Evolutionary conservation across 1,139 yeast genomes (phyloP), one percentile per base, ranked within the genome.

Genomic region (Cylindricascospora bacillispora): DNA sequence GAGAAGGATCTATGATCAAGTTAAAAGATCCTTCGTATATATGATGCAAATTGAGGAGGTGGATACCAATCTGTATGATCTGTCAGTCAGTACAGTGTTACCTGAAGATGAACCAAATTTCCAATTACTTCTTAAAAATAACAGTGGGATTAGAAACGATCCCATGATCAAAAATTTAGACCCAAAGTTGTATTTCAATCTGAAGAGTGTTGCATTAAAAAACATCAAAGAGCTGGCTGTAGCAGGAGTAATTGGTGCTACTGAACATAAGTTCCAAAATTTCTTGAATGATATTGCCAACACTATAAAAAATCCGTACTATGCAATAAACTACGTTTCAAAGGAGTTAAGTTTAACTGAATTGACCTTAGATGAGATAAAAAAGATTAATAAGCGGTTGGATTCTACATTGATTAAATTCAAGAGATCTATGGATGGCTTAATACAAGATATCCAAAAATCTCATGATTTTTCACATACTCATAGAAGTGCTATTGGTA

Each of bases 291-390:
- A 80, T 38, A 78, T 89, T 37, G 94, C 94, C 0, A 59, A 68
- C 31, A 95, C 92, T 41, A 83, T 89, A 43, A 74, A 76, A 46
- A 73, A 82, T 24, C 85, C 85, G 45, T 75, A 76, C 40, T 69
- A 73, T 33, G 79, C 80, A 38, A 66, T 93, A 36, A 54, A 67
- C 11, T 62, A 68, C 22, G 63, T 93, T 16, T 63, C 65, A 31
- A 63, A 68, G 22, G 93, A 83, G 45, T 57, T 81, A 35, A 63
- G 62, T 13, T 61, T 71, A 15, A 75, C 86, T 2, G 55, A 63
- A 22, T 70, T 66, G 25, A 77, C 93, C 0, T 52, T 79, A 33
- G 57, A 61, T 4, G 29, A 32, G 25, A 20, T 43, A 5, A 31
- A 38, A 4, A 30, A 35, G 11, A 28, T 41, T 11, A 44, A 45